phyloP scores from a whole-genome alignment of 2,329 filamentous ascomycete species.

The Ophiostoma pallidulum region DNA sequence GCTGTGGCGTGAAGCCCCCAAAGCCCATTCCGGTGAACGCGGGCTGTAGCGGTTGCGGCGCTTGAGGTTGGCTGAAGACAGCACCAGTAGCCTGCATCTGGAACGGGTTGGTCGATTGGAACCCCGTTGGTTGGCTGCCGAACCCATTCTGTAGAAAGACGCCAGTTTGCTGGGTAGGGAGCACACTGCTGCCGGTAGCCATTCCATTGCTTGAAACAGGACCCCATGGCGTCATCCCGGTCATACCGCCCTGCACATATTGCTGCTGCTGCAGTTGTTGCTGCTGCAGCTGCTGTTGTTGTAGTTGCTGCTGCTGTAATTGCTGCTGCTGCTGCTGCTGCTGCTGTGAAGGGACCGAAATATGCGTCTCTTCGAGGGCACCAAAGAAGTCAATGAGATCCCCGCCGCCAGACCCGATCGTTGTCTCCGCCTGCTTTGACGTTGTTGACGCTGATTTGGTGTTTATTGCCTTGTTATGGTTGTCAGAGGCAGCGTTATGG shows the following conservation, averaged over 20 bases:
- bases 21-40: conserved; percentile 66
- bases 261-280: conserved; percentile 19
- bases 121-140: conserved; percentile 19
- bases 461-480: conserved; percentile 29
- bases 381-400: conserved; percentile 93
- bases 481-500: conserved; percentile 13
- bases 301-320: too few relatives aligned
- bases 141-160: conserved; percentile 35
- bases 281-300: neutral
- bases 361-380: conserved; percentile 83
- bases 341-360: conserved; percentile 48
- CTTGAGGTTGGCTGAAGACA: conserved; percentile 25
- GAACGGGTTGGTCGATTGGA: conserved; percentile 33
- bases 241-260: too few relatives aligned
- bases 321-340: conserved; percentile 24
- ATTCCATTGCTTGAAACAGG: conserved; percentile 19
- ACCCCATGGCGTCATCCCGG: conserved; percentile 30
- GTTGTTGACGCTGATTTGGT: conserved; percentile 20
- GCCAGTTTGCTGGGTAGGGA: conserved; percentile 25
- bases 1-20: conserved; percentile 66
- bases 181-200: conserved; percentile 20
- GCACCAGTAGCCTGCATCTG: conserved; percentile 28
- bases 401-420: conserved; percentile 54
- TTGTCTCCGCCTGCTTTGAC: conserved; percentile 36
- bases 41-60: conserved; percentile 34